Evolutionary conservation across 352 stramenopile genomes (phyloP).

Genomic region (Globisporangium paroecandrum): DNA sequence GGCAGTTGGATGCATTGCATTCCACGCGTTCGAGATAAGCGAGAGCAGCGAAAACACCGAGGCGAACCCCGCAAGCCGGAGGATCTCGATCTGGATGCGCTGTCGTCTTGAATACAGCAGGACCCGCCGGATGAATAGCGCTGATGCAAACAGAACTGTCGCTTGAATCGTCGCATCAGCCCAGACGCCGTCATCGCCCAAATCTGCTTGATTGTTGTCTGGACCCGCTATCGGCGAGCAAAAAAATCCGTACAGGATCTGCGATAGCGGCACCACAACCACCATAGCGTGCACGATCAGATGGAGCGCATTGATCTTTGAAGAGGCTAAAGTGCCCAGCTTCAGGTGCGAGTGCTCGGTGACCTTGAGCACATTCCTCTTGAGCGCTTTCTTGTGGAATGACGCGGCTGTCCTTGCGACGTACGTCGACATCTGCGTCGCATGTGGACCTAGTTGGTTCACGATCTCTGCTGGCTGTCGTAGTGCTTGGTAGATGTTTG

Average conservation of each 20-base stretch:
- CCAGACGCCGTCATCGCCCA: conserved; percentile 13
- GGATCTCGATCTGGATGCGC: conserved; percentile 23
- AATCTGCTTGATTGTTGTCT: conserved; percentile 12
- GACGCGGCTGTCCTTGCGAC: conserved; percentile 7
- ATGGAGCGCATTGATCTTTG: conserved; percentile 26
- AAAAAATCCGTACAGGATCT: conserved; percentile 15
- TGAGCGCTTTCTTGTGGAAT: conserved; percentile 33
- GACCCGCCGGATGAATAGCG: conserved; percentile 23
- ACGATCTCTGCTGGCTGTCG: not conserved
- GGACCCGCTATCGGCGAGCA: not conserved
- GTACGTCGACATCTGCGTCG: conserved; percentile 7
- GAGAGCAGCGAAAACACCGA: conserved; percentile 21
- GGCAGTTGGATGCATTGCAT: conserved; percentile 9
- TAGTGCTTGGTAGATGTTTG: conserved; percentile 11
- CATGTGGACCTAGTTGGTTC: conserved; percentile 3
- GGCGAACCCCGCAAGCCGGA: conserved; percentile 9
- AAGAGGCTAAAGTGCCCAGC: conserved; percentile 21
- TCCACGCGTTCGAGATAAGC: conserved; percentile 21
- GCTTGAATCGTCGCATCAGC: conserved; percentile 10
- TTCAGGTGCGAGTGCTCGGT: conserved; percentile 26
- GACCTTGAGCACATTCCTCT: conserved; percentile 20
- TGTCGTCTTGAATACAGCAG: conserved; percentile 15
- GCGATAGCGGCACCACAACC: conserved; percentile 9
- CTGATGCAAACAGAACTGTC: conserved; percentile 13
- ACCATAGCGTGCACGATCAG: conserved; percentile 16